A percentile compares a stretch with the other conserved stretches of the same genome.
phyloP scores from a whole-genome alignment of 257 asterid species.

The Rhazya stricta region DNA sequence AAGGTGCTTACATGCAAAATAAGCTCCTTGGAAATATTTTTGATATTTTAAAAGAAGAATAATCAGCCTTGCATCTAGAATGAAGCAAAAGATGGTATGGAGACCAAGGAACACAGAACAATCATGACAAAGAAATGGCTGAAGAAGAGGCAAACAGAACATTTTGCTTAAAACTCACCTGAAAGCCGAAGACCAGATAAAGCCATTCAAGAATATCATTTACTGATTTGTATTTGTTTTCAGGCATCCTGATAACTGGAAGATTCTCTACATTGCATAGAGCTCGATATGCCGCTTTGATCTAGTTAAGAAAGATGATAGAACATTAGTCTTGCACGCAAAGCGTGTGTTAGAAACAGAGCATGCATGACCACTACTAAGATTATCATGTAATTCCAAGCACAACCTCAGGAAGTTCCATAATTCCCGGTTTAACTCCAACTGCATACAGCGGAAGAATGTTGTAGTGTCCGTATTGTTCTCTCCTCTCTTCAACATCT shows the following conservation, averaged over 20 bases:
- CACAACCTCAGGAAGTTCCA: constrained; percentile 94
- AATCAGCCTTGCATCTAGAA: neutral
- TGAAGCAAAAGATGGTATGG: neutral
- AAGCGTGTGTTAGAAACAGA: constrained; percentile 14
- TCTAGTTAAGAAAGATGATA: constrained; percentile 38
- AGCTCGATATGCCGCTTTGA: constrained; percentile 75
- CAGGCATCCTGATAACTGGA: constrained; percentile 55
- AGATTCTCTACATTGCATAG: constrained; percentile 61
- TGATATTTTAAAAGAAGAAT: neutral
- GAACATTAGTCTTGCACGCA: constrained; percentile 7
- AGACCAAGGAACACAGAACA: neutral
- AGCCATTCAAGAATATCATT: constrained; percentile 96
- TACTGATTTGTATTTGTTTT: constrained; percentile 46
- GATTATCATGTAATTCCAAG: constrained; percentile 18
- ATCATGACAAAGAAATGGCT: constrained; percentile 8
- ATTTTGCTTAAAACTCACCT: constrained; percentile 46
- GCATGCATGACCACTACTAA: constrained; percentile 1
- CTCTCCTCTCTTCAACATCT: constrained; percentile 87
- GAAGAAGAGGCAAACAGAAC: constrained; percentile 1
- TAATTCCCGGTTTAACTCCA: constrained; percentile 85
- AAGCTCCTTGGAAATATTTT: neutral
- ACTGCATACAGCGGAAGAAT: constrained; percentile 85
- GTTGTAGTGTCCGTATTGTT: constrained; percentile 78
- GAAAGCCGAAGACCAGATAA: constrained; percentile 85
- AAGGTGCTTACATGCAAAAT: neutral